Base-by-base conservation (phyloP, 352 stramenopile genomes). In the Saprolegnia parasitica region DNA sequence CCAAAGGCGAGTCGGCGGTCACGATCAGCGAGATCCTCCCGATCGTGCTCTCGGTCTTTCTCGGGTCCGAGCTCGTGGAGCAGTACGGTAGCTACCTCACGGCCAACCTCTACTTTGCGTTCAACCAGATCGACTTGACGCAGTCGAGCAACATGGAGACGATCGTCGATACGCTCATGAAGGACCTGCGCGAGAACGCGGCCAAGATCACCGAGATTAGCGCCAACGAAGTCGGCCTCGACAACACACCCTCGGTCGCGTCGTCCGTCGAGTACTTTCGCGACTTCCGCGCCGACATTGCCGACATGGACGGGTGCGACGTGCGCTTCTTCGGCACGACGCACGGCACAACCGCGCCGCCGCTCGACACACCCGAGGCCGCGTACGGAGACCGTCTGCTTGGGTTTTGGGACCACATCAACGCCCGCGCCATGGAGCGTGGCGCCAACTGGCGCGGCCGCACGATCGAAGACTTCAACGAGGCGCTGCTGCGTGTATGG, bases 21-120 rank as follows among this genome's bases (percentile, higher is more conserved):
- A 24, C 52, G 24, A 60, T 60, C 52, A 60, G 52, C 52, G 52
- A 60, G 35, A 60, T 60, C 35, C 35, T 60, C 24, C 52, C 52
- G 11, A 60, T 60, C 9, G 52, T 60, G 13, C 35, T 60, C 24
- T 60, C 52, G 13, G 52, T 60, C 24, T 60, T 60, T 9, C 52
- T 60, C 35, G 52, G 35, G 11, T 60, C 52, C 35, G 52, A 42
- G 11, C 35, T 60, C 16, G 52, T 9, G 8, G 52, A 60, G 35
- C 11, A 60, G 16, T 16, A 21, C 35, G 35, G 24, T 24, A n/a
- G 52, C 35, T n/a, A 60, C 24, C 16, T 60, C 11, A 40, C 52
- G 35, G 24, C 52, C 24, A 60, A 60, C 24, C 20, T 60, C 13
- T 60, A 13, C 52, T 60, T 60, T 24, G 52, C 35, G 20, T 60